Evolutionary conservation across 2,329 filamentous ascomycete species (phyloP).

Genomic region (Nemania sp.): DNA sequence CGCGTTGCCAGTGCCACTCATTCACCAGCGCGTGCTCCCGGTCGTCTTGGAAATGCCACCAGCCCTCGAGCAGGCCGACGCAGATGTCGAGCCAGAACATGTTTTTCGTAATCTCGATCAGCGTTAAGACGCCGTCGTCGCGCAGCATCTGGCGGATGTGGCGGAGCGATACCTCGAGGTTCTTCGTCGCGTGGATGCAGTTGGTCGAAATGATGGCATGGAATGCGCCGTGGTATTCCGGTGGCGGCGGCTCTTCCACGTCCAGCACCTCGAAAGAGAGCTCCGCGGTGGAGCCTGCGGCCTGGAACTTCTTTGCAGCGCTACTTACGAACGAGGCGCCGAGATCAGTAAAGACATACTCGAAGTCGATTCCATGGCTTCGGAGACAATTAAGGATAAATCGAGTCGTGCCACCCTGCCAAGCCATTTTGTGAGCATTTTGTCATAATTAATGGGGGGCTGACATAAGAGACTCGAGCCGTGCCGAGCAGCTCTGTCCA

Average conservation of each 20-base stretch:
- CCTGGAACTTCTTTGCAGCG: conserved; percentile 31
- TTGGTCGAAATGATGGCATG: conserved; percentile 44
- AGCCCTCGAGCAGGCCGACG: conserved; percentile 43
- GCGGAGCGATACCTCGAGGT: conserved; percentile 31
- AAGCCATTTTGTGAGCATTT: no score
- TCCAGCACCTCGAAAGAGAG: conserved; percentile 40
- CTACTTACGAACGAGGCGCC: conserved; percentile 41
- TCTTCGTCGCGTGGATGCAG: conserved; percentile 44
- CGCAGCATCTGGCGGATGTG: conserved; percentile 39
- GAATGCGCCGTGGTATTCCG: conserved; percentile 28
- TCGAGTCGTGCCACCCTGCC: conserved; percentile 36
- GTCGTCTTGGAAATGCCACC: conserved; percentile 43
- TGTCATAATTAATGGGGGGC: no score
- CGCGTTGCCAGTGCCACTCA: conserved; percentile 33
- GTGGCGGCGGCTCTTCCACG: conserved; percentile 37
- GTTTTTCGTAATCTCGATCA: conserved; percentile 41
- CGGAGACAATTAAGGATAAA: conserved; percentile 37
- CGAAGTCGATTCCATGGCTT: conserved; percentile 26
- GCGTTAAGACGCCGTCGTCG: conserved; percentile 36
- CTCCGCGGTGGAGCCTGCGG: conserved; percentile 25
- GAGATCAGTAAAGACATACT: conserved; percentile 51
- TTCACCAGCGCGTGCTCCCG: conserved; percentile 34
- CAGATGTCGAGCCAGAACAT: conserved; percentile 42
- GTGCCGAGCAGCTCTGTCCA: no score
- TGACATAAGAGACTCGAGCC: no score